phyloP scores from a whole-genome alignment of 345 rosid genomes.

The Camelina neglecta region DNA sequence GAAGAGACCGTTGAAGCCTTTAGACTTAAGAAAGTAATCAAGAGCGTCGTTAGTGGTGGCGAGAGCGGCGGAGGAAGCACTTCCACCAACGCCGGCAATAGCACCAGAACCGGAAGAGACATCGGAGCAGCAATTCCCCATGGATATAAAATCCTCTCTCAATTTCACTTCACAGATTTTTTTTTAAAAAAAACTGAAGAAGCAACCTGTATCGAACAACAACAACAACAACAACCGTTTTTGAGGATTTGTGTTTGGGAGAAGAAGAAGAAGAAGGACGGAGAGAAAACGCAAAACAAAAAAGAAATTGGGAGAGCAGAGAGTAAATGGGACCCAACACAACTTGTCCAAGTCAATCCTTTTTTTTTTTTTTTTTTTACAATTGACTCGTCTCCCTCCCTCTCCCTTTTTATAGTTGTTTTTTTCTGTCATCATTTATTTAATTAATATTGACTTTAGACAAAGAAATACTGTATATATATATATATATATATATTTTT shows the following conservation, averaged over 20 bases:
- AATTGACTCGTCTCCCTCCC: neutral
- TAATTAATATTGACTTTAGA: conserved; percentile 4
- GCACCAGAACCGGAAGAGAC: conserved; percentile 68
- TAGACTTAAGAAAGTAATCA: conserved; percentile 62
- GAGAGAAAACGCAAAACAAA: too few relatives aligned
- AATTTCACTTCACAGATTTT: too few relatives aligned
- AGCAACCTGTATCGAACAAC: conserved; percentile 14
- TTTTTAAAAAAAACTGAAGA: neutral
- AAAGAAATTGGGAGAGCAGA: neutral
- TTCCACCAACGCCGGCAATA: conserved; percentile 52
- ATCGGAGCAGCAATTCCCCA: conserved; percentile 71
- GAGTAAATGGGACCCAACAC: conserved; percentile 10
- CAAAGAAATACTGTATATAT: neutral
- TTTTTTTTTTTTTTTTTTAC: neutral
- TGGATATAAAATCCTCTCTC: conserved; percentile 19
- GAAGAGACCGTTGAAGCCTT: conserved; percentile 57
- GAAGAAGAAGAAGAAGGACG: neutral
- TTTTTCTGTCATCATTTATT: neutral
- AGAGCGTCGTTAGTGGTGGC: conserved; percentile 57
- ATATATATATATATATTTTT: too few relatives aligned
- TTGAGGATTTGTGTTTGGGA: neutral
- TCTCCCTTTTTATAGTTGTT: neutral
- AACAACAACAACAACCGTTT: conserved; percentile 4
- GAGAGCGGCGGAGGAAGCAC: conserved; percentile 36
- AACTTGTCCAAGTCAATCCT: conserved; percentile 8